Evolutionary conservation across 345 rosid species (phyloP).

Genomic region (Lepidium aucheri): DNA sequence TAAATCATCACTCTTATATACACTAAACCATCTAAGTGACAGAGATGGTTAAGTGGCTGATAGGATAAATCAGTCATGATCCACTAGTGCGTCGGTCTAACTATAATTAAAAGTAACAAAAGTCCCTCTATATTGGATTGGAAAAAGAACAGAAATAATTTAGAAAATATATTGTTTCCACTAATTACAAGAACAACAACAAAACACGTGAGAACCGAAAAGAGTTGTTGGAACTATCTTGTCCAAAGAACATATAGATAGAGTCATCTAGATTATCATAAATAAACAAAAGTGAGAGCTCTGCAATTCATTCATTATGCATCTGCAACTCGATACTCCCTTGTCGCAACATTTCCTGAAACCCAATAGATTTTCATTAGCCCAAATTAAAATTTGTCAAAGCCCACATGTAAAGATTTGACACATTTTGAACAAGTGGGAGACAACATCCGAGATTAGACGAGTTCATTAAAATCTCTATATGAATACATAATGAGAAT

Average conservation of each 20-base stretch:
- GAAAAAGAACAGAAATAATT: background rate
- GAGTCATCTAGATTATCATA: slow-evolving; percentile 12
- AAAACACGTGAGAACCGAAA: background rate
- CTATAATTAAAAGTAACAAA: background rate
- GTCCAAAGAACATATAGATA: slow-evolving; percentile 8
- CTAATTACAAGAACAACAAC: slow-evolving; percentile 1
- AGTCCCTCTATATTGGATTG: background rate
- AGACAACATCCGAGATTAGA: no score
- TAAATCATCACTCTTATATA: background rate
- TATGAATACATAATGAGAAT: no score
- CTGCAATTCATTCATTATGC: slow-evolving; percentile 2
- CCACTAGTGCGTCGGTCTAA: background rate
- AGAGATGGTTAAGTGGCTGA: background rate
- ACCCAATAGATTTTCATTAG: background rate
- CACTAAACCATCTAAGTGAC: background rate
- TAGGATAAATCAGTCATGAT: background rate
- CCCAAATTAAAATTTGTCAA: background rate
- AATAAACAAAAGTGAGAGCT: slow-evolving; percentile 3
- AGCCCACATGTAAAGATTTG: background rate
- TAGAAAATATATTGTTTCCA: background rate
- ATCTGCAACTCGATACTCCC: slow-evolving; percentile 7
- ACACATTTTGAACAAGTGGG: background rate
- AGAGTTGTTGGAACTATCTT: slow-evolving; percentile 3
- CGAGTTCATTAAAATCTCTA: no score
- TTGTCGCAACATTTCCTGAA: slow-evolving; percentile 11